These are phyloP conservation scores for Secale cereale DNA, from an alignment of 176 grass and related monocot genomes.

Conservation along the genomic window DNA sequence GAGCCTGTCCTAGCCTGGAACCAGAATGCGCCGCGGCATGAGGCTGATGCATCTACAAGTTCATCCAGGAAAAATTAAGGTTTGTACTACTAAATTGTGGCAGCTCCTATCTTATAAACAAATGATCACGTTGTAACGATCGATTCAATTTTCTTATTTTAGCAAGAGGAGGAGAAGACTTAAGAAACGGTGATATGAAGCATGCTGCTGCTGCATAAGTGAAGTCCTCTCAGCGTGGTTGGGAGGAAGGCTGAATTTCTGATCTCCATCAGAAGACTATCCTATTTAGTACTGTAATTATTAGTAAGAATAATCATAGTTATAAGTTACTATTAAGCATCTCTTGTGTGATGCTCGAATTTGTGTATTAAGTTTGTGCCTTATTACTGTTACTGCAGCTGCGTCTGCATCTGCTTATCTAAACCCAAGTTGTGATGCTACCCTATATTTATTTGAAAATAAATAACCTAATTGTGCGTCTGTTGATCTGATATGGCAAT, in stretches of 20 bases:
- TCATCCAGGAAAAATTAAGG: conserved; percentile 29
- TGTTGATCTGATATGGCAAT: too few relatives aligned
- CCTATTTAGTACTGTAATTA: neutral
- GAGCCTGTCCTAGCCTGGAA: conserved; percentile 28
- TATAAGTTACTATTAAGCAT: neutral
- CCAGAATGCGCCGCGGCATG: neutral
- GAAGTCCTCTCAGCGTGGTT: neutral
- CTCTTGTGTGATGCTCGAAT: neutral
- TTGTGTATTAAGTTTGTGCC: neutral
- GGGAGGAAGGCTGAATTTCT: neutral
- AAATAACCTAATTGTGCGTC: too few relatives aligned
- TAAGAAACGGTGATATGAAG: neutral
- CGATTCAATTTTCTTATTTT: neutral
- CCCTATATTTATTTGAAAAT: too few relatives aligned
- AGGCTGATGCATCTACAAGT: conserved; percentile 12
- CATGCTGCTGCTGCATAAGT: neutral
- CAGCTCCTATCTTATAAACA: neutral
- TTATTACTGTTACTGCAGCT: too few relatives aligned
- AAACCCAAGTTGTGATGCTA: too few relatives aligned
- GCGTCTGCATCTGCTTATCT: too few relatives aligned
- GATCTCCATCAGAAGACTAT: neutral
- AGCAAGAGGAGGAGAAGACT: neutral
- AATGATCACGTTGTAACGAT: neutral
- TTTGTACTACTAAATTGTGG: neutral
- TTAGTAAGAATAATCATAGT: neutral